Conservation (phyloP, 495 filamentous ascomycete genomes). For the Aspergillus hancockii region DNA sequence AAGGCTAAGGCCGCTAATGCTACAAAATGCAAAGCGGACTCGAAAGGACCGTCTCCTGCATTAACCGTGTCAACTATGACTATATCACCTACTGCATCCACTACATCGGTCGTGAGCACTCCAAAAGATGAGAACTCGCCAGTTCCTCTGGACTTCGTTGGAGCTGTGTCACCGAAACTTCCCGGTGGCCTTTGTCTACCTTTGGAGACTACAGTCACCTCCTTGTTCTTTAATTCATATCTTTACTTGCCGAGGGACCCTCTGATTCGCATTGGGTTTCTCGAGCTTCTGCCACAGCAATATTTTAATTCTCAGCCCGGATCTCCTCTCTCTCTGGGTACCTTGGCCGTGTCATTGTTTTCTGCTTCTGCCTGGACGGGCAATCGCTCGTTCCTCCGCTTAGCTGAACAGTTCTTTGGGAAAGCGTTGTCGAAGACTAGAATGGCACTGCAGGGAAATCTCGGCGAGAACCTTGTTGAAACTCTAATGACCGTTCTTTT, state of each 20-base stretch:
- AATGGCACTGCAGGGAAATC: conserved; percentile 50
- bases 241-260: conserved; percentile 33
- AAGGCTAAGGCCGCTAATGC: background rate
- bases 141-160: background rate
- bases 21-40: background rate
- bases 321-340: conserved; percentile 55
- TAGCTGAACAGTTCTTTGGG: conserved; percentile 37
- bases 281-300: conserved; percentile 57
- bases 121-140: background rate
- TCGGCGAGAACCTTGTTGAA: conserved; percentile 49
- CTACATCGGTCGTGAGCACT: background rate
- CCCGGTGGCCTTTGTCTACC: conserved; percentile 25
- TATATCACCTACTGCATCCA: background rate
- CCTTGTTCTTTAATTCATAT: conserved; percentile 40
- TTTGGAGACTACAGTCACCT: conserved; percentile 34
- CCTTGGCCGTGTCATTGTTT: conserved; percentile 62
- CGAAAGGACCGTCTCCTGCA: background rate
- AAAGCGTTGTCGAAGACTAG: conserved; percentile 56
- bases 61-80: background rate
- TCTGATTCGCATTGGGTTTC: conserved; percentile 31
- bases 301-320: conserved; percentile 47
- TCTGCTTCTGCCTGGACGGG: conserved; percentile 44
- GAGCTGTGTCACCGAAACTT: conserved; percentile 1
- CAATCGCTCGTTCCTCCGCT: conserved; percentile 39
- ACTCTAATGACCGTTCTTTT: conserved; percentile 64